Conservation (phyloP, 305 asterid genomes). For the Striga hermonthica region DNA sequence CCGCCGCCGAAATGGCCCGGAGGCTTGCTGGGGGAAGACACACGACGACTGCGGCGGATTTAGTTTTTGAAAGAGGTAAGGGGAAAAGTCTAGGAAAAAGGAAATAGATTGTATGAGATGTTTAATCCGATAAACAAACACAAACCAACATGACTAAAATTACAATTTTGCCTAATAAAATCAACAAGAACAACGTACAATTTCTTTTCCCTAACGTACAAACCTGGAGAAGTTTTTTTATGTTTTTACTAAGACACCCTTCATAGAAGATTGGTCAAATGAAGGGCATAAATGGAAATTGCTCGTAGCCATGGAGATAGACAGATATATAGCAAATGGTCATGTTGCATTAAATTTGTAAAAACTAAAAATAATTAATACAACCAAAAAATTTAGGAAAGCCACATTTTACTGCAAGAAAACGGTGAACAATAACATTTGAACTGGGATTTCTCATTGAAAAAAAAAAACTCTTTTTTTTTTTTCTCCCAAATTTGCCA, state of each 20-base stretch:
- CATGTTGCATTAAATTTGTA: not conserved
- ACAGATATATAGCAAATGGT: not conserved
- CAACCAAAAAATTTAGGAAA: too few relatives aligned
- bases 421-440: constrained; percentile 4
- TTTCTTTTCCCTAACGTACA: too few relatives aligned
- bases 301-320: not conserved
- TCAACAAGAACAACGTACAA: too few relatives aligned
- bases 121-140: too few relatives aligned
- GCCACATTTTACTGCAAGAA: not conserved
- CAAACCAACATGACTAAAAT: too few relatives aligned
- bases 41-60: too few relatives aligned
- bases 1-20: too few relatives aligned
- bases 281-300: not conserved
- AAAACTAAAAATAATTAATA: not conserved
- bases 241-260: not conserved
- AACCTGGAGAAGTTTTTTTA: not conserved
- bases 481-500: constrained; percentile 1
- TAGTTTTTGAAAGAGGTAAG: too few relatives aligned
- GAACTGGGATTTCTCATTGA: constrained; percentile 7
- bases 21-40: too few relatives aligned
- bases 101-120: too few relatives aligned
- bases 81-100: too few relatives aligned
- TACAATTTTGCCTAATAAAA: too few relatives aligned
- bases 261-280: not conserved
- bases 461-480: not conserved